phyloP scores from a whole-genome alignment of 164 flowering plant species.

The Nelumbo lutea region DNA sequence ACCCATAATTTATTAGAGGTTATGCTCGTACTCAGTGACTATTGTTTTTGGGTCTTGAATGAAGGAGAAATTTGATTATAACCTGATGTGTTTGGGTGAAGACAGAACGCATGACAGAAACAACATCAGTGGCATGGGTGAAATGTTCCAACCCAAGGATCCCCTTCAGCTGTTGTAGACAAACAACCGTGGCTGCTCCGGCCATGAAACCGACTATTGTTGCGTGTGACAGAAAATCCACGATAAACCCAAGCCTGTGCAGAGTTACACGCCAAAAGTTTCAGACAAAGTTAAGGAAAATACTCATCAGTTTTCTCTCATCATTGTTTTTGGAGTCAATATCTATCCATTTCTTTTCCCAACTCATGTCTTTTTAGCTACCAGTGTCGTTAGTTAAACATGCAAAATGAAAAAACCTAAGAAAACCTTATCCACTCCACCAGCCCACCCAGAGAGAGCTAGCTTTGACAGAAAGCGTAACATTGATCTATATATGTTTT shows the following conservation, averaged over 20 bases:
- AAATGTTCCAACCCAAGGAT: conserved; percentile 47
- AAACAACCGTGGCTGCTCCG: conserved; percentile 53
- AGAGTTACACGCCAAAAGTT: neutral
- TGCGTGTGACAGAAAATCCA: conserved; percentile 58
- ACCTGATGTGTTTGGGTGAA: conserved; percentile 42
- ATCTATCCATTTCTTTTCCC: neutral
- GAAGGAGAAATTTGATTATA: too few species aligned
- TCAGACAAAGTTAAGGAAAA: neutral
- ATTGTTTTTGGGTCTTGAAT: neutral
- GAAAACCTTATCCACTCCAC: too few species aligned
- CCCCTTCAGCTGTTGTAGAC: conserved; percentile 58
- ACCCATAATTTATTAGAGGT: too few species aligned
- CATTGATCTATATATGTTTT: too few species aligned
- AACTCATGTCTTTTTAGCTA: neutral
- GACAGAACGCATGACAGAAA: conserved; percentile 37
- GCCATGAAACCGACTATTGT: conserved; percentile 61
- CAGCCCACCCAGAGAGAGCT: too few species aligned
- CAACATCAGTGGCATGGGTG: conserved; percentile 45
- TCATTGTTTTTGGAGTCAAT: too few species aligned
- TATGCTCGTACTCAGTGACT: too few species aligned
- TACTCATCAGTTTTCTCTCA: neutral
- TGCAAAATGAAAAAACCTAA: neutral
- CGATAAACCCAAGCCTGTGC: conserved; percentile 53
- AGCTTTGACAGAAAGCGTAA: too few species aligned
- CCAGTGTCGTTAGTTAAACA: neutral